These are phyloP conservation scores for Talaromyces sp. DNA, from an alignment of 2,329 filamentous ascomycete genomes.

Conservation along the genomic window DNA sequence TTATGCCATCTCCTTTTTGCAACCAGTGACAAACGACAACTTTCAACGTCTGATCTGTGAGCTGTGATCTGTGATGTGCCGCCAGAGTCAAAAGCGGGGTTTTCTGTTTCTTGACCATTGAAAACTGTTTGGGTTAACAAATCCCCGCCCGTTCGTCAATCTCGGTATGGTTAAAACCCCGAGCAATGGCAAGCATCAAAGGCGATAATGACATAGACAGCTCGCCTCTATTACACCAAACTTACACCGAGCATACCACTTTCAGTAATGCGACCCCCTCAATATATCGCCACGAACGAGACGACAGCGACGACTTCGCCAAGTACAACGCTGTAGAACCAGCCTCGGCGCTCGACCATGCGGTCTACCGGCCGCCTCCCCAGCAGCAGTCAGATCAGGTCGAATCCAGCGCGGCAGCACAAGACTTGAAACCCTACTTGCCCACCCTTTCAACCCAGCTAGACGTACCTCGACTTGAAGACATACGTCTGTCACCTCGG, in stretches of 20 bases:
- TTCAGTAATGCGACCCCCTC: background rate
- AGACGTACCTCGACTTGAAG: slow-evolving; percentile 1
- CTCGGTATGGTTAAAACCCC: background rate
- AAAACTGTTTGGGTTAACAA: background rate
- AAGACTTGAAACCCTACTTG: background rate
- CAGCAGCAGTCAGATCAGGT: background rate
- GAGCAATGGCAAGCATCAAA: background rate
- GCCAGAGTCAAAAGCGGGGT: background rate
- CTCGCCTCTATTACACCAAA: slow-evolving; percentile 6
- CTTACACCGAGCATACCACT: background rate
- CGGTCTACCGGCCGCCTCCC: slow-evolving; percentile 1
- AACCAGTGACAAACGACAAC: background rate
- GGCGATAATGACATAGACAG: slow-evolving; percentile 1
- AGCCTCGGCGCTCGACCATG: slow-evolving; percentile 2
- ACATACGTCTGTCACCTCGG: slow-evolving; percentile 5
- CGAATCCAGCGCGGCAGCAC: background rate
- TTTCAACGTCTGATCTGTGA: background rate
- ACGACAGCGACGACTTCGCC: background rate
- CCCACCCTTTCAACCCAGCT: background rate
- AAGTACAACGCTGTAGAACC: slow-evolving; percentile 1
- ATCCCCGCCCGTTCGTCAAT: background rate
- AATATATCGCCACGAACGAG: background rate
- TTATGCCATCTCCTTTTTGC: background rate
- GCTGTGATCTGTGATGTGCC: background rate
- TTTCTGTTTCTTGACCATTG: background rate